Percentiles rank a stretch among this genome's conserved stretches.
Evolutionary conservation across 768 basidiomycete species (phyloP).

Genomic region (Boletales sp.): DNA sequence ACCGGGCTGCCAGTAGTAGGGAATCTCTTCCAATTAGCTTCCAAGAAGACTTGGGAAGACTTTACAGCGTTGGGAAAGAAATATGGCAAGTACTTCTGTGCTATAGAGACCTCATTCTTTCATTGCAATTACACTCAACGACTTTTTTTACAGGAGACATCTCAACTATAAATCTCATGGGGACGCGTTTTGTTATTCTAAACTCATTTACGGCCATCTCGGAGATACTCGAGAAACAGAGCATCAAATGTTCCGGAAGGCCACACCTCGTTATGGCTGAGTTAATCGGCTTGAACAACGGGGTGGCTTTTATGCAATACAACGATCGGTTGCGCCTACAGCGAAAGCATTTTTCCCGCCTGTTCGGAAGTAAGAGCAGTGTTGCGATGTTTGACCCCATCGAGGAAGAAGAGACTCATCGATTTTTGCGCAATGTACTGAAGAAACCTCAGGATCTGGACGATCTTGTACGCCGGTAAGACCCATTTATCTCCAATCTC

Average conservation of each 20-base stretch:
- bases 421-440: slow-evolving; percentile 17
- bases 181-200: slow-evolving; percentile 47
- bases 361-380: slow-evolving; percentile 11
- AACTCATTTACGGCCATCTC: slow-evolving; percentile 43
- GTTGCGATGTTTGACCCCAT: slow-evolving; percentile 10
- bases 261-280: slow-evolving; percentile 16
- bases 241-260: slow-evolving; percentile 46
- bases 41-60: slow-evolving; percentile 46
- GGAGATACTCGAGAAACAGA: slow-evolving; percentile 51
- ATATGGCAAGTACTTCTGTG: slow-evolving; percentile 42
- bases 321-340: slow-evolving; percentile 9
- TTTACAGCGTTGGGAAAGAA: slow-evolving; percentile 51
- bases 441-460: slow-evolving; percentile 9
- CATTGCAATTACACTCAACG: no score
- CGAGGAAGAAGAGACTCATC: slow-evolving; percentile 14
- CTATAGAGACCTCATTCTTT: slow-evolving; percentile 12
- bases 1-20: slow-evolving; percentile 42
- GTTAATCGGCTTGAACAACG: slow-evolving; percentile 13
- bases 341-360: slow-evolving; percentile 10
- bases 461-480: slow-evolving; percentile 22
- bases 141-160: slow-evolving; percentile 13
- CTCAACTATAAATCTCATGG: slow-evolving; percentile 30
- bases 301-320: slow-evolving; percentile 5
- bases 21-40: slow-evolving; percentile 52
- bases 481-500: background rate